Evolutionary conservation across 305 asterid genomes (phyloP), one percentile per base, ranked within the genome.

Genomic region (Fraxinus platypoda): DNA sequence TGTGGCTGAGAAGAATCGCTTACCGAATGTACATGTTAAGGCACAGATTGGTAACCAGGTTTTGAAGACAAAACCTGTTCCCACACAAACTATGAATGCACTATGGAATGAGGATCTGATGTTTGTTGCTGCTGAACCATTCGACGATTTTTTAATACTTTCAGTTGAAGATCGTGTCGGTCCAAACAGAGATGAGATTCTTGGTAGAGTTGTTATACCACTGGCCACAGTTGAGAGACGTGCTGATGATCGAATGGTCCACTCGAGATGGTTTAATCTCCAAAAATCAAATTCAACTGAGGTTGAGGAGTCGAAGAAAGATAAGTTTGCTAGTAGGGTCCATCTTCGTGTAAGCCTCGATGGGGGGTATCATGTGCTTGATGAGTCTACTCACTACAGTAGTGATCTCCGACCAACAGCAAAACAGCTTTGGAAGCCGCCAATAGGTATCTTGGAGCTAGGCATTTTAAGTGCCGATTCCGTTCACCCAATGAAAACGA

Each of bases 281-380:
- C 93, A 90, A 57, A 91, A 86, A 75, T 85, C 90, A 6, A 83
- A 84, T 82, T 77, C 81, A 13, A 37, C 79, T 41, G 94, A 88
- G 78, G 83, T 83, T 54, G 97, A 89, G 86, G 97, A 92, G 88
- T 84, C 84, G 11, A 89, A 85, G 87, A 90, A 88, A 80, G 66
- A 2, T 59, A 94, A 86, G 86, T 93, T 95, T 80, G 86, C 98
- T 62, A 95, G 91, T 80, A 84, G 93, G 87, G 81, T 95, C 78
- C 97, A 92, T 79, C 92, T 93, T 57, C 97, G 98, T 52, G 86
- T 90, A 75, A 89, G 91, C 85, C 98, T 95, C 2, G 98, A 95
- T 77, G 98, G 98, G 38, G 98, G 98, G 13, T 95, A 95, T 88
- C 98, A 95, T 26, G 98, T 95, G 21, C 94, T 95, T 49, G 98